Conservation (phyloP, 139 green algal species). For the Micractinium conductrix region DNA sequence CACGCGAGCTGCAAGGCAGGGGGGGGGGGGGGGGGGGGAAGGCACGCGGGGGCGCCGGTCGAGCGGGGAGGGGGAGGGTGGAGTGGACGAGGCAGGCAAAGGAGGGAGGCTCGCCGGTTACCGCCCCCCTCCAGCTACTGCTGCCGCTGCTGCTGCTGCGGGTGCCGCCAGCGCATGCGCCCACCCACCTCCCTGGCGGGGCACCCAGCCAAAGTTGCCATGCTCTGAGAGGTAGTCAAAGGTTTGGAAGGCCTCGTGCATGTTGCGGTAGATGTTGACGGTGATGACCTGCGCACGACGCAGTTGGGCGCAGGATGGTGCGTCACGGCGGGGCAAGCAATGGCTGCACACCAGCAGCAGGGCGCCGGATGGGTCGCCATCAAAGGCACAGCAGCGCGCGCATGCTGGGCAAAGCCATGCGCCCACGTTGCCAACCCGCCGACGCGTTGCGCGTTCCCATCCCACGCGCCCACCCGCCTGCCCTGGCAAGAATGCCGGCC, state of each 20-base stretch:
- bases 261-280: slow-evolving; percentile 97
- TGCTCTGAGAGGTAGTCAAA: slow-evolving; percentile 90
- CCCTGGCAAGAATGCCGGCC: background rate
- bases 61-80: too few species aligned
- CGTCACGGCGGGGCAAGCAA: background rate
- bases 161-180: too few species aligned
- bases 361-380: background rate
- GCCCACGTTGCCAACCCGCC: background rate
- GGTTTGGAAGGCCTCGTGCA: slow-evolving; percentile 78
- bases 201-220: slow-evolving; percentile 73
- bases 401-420: background rate
- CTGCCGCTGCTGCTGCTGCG: too few species aligned
- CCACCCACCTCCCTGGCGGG: slow-evolving; percentile 41
- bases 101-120: too few species aligned
- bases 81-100: too few species aligned
- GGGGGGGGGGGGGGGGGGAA: background rate
- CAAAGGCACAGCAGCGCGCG: background rate
- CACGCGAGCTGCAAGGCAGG: slow-evolving; percentile 57
- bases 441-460: background rate
- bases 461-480: background rate
- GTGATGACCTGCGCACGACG: slow-evolving; percentile 81
- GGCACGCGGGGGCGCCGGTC: too few species aligned
- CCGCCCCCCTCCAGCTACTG: too few species aligned
- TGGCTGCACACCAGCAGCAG: background rate
- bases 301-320: too few species aligned